Evolutionary conservation across 2,329 filamentous ascomycete genomes (phyloP).

Genomic region (Talaromyces piceae): DNA sequence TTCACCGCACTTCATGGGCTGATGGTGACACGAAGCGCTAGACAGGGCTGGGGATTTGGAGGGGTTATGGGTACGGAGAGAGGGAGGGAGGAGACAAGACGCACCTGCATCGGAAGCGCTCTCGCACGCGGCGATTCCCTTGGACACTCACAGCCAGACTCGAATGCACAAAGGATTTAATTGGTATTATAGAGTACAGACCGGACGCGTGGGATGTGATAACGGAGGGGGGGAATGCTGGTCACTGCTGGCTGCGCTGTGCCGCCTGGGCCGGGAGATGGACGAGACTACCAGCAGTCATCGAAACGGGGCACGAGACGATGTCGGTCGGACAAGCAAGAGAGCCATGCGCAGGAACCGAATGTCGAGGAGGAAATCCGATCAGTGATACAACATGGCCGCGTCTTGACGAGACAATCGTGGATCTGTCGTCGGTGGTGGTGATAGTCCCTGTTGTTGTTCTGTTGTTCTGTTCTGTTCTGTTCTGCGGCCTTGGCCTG

Average conservation of each 20-base stretch:
- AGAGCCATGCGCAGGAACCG: constrained; percentile 8
- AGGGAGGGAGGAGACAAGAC: constrained; percentile 13
- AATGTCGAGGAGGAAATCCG: neutral
- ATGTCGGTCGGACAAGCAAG: constrained; percentile 12
- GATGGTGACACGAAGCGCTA: neutral
- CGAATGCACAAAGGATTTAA: too few relatives aligned
- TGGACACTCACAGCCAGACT: constrained; percentile 8
- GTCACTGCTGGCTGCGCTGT: constrained; percentile 23
- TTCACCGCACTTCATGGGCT: neutral
- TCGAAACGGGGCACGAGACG: constrained; percentile 38
- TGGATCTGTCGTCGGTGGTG: too few relatives aligned
- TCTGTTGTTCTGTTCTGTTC: neutral
- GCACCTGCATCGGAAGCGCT: constrained; percentile 34
- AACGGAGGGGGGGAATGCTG: constrained; percentile 17
- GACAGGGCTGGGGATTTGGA: neutral
- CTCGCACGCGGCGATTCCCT: constrained; percentile 1
- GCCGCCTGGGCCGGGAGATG: constrained; percentile 28
- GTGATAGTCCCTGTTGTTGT: neutral
- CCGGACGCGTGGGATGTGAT: too few relatives aligned
- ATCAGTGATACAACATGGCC: too few relatives aligned
- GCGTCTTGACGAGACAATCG: too few relatives aligned
- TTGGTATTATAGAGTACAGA: too few relatives aligned
- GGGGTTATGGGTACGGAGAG: neutral
- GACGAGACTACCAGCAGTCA: constrained; percentile 27
- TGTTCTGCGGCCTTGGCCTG: too few relatives aligned